These are phyloP conservation scores for Vigna trinervia DNA, from an alignment of 306 rosid genomes.

Conservation along the genomic window DNA sequence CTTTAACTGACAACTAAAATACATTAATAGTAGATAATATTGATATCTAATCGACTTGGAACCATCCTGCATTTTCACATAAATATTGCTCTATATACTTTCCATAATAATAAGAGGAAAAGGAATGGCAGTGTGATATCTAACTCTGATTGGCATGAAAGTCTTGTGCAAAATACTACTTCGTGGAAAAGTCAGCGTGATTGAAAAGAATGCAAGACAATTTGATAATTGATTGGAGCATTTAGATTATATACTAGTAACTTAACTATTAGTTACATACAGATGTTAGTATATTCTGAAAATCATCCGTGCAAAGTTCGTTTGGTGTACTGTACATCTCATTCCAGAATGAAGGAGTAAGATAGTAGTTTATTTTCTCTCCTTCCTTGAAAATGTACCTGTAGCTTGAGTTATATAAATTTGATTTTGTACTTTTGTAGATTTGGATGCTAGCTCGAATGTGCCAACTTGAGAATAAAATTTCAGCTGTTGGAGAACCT, in stretches of 20 bases:
- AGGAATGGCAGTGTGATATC: conserved; percentile 17
- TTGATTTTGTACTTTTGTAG: conserved; percentile 49
- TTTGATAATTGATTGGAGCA: conserved; percentile 13
- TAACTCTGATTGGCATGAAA: conserved; percentile 8
- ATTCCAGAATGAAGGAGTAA: conserved; percentile 6
- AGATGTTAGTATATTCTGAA: conserved; percentile 22
- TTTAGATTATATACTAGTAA: conserved; percentile 19
- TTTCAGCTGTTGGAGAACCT: conserved; percentile 92
- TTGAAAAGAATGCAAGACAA: conserved; percentile 29
- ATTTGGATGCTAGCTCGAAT: conserved; percentile 98
- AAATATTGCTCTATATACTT: conserved; percentile 9
- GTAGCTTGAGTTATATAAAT: conserved; percentile 32
- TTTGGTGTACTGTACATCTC: conserved; percentile 36
- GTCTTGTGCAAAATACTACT: conserved; percentile 26
- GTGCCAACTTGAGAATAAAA: conserved; percentile 98
- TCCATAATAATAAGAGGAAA: neutral
- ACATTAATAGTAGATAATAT: neutral
- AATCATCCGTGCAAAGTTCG: conserved; percentile 25
- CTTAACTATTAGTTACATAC: conserved; percentile 7
- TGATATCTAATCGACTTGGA: conserved; percentile 20
- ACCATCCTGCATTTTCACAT: neutral
- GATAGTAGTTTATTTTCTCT: conserved; percentile 21
- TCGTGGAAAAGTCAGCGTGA: conserved; percentile 27
- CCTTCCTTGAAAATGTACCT: conserved; percentile 26
- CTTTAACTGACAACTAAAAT: neutral